Percentiles rank a stretch among this genome's conserved stretches.
Conservation (phyloP, 1,284 basidiomycete species). For the Moniliophthora roreri region DNA sequence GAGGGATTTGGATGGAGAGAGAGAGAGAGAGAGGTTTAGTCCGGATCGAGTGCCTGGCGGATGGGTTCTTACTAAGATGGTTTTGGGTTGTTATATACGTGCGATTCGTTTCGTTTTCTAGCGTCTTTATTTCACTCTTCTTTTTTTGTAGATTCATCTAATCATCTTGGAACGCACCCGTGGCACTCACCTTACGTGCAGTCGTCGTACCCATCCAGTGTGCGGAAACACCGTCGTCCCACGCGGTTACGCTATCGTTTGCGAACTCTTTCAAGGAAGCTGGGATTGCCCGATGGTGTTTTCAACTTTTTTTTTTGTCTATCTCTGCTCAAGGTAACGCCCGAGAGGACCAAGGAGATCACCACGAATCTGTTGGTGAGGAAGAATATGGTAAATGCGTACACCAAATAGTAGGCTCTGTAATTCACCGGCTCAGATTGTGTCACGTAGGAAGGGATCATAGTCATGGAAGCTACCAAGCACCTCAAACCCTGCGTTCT, state of each 20-base stretch:
- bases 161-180: conserved; percentile 48
- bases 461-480: conserved; percentile 72
- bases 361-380: conserved; percentile 55
- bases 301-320: conserved; percentile 59
- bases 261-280: conserved; percentile 55
- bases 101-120: no score
- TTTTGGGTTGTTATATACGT: conserved; percentile 40
- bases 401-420: no score
- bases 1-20: conserved; percentile 29
- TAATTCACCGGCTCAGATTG: conserved; percentile 73
- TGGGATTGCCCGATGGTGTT: conserved; percentile 61
- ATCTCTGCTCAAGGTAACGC: conserved; percentile 46
- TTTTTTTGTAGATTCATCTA: conserved; percentile 32
- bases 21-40: conserved; percentile 27
- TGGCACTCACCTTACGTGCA: conserved; percentile 47
- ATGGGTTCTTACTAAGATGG: conserved; percentile 28
- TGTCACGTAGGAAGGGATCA: conserved; percentile 69
- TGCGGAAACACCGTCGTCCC: conserved; percentile 70
- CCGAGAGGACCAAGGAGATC: conserved; percentile 47
- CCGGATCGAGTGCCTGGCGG: conserved; percentile 30
- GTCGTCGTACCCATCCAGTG: conserved; percentile 52
- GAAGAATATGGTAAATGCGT: conserved; percentile 42
- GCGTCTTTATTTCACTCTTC: conserved; percentile 3
- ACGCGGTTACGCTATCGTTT: conserved; percentile 45
- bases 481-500: conserved; percentile 72